phyloP scores from a whole-genome alignment of 345 rosid species.

The Laguncularia racemosa region DNA sequence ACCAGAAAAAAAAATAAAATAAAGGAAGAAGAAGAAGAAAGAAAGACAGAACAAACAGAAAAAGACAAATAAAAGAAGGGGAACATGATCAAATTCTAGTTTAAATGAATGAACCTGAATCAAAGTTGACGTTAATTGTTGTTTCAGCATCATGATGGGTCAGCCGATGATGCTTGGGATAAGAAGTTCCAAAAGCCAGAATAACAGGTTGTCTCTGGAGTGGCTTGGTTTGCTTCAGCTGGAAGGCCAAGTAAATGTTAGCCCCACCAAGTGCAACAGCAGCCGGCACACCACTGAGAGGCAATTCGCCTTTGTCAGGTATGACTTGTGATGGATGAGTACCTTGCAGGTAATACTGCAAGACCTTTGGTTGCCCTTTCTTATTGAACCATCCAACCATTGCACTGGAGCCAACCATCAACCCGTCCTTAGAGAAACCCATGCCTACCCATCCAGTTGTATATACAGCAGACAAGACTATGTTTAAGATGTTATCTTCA shows the following conservation, averaged over 20 bases:
- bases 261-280: conserved; percentile 69
- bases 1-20: too few species aligned
- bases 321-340: conserved; percentile 46
- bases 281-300: conserved; percentile 57
- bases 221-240: conserved; percentile 44
- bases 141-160: conserved; percentile 66
- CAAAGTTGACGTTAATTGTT: conserved; percentile 56
- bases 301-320: conserved; percentile 68
- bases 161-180: conserved; percentile 46
- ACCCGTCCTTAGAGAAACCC: conserved; percentile 82
- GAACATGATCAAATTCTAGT: not conserved
- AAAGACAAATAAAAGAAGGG: not conserved
- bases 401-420: conserved; percentile 87
- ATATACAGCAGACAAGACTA: conserved; percentile 65
- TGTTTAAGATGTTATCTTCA: conserved; percentile 57
- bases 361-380: conserved; percentile 65
- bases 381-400: conserved; percentile 82
- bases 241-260: conserved; percentile 72
- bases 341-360: conserved; percentile 76
- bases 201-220: conserved; percentile 53
- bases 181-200: conserved; percentile 54
- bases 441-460: conserved; percentile 93
- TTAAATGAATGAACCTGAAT: conserved; percentile 34
- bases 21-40: too few species aligned
- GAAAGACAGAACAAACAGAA: too few species aligned